A percentile compares a stretch with the other conserved stretches of the same genome.
Evolutionary conservation across 2,329 filamentous ascomycete genomes (phyloP).

Genomic region (Magnaporthales sp.): DNA sequence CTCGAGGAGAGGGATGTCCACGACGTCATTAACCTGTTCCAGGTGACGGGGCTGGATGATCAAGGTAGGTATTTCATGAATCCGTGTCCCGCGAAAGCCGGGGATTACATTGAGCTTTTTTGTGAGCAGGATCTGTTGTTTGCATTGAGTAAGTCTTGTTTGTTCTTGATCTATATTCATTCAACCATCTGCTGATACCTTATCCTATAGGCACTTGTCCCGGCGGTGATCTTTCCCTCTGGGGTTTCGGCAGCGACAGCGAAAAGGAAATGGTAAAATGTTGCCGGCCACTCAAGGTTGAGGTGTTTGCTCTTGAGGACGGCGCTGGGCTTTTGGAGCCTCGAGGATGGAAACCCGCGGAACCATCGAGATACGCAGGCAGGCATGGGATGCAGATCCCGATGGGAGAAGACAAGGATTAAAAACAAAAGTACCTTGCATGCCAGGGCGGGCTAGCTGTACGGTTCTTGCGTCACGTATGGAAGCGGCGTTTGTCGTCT

Average conservation of each 20-base stretch:
- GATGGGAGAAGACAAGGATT: neutral
- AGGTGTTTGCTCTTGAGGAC: constrained; percentile 59
- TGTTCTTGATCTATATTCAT: neutral
- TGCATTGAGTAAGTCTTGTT: constrained; percentile 35
- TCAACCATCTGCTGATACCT: neutral
- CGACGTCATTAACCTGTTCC: constrained; percentile 80
- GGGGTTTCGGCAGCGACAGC: constrained; percentile 66
- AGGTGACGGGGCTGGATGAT: constrained; percentile 69
- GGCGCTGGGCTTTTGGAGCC: constrained; percentile 3
- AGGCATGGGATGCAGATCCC: neutral
- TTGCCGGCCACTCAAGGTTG: constrained; percentile 65
- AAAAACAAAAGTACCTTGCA: too few species aligned
- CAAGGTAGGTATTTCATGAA: constrained; percentile 71
- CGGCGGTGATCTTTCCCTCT: constrained; percentile 71
- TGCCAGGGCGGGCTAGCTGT: too few species aligned
- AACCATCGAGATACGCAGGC: constrained; percentile 1
- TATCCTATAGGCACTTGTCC: constrained; percentile 57
- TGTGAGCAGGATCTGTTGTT: constrained; percentile 68
- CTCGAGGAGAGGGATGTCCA: constrained; percentile 69
- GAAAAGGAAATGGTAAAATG: constrained; percentile 60
- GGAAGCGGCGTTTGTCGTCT: too few species aligned
- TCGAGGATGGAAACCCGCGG: neutral
- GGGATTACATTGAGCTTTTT: constrained; percentile 65
- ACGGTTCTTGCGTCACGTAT: too few species aligned
- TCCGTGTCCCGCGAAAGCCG: constrained; percentile 43